Evolutionary conservation across 1,284 basidiomycete species (phyloP).

Genomic region (Melampsora americana): DNA sequence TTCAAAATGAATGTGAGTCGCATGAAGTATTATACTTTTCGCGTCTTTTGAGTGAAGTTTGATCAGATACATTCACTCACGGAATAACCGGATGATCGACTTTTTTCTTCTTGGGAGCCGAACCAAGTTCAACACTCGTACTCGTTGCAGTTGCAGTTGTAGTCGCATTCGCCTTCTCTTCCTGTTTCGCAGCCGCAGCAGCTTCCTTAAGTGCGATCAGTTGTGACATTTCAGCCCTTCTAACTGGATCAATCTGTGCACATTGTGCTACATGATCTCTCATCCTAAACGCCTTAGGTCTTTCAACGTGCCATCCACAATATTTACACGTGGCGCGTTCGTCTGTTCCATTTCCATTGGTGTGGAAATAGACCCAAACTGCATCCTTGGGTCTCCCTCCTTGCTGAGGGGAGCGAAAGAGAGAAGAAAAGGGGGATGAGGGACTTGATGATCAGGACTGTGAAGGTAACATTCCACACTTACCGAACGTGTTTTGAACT

Average conservation of each 20-base stretch:
- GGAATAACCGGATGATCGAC: constrained; percentile 25
- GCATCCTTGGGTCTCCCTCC: constrained; percentile 43
- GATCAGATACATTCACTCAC: neutral
- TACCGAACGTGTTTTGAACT: constrained; percentile 42
- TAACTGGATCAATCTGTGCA: constrained; percentile 38
- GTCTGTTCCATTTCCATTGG: constrained; percentile 39
- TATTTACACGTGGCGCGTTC: constrained; percentile 46
- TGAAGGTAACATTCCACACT: neutral
- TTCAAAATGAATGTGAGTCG: neutral
- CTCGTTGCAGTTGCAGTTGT: neutral
- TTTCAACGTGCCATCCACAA: constrained; percentile 51
- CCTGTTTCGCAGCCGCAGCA: constrained; percentile 39
- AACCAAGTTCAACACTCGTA: constrained; percentile 15
- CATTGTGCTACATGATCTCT: constrained; percentile 49
- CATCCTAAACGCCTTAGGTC: constrained; percentile 53
- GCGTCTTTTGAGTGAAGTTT: neutral
- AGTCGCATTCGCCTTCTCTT: constrained; percentile 41
- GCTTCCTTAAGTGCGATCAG: constrained; percentile 44
- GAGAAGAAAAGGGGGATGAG: neutral
- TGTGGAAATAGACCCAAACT: constrained; percentile 44
- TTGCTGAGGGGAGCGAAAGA: neutral
- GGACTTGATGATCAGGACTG: neutral
- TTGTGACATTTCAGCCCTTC: constrained; percentile 33
- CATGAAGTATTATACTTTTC: neutral
- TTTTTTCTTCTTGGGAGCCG: constrained; percentile 36